phyloP scores from a whole-genome alignment of 2,329 filamentous ascomycete species.

The Hypoxylon sp. region DNA sequence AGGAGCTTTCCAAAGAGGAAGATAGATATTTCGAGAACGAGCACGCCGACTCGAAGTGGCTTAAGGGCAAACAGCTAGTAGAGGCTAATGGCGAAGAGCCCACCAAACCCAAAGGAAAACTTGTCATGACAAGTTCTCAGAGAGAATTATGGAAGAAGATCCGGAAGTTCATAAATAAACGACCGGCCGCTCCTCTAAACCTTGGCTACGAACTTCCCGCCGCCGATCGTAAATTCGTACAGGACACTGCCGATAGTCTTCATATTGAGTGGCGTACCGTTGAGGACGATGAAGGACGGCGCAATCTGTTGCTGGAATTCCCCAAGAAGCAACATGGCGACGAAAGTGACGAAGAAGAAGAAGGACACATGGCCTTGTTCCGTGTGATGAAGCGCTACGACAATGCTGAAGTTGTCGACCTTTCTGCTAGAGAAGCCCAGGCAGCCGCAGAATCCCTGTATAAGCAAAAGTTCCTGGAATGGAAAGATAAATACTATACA shows the following conservation, averaged over 20 bases:
- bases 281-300: constrained; percentile 67
- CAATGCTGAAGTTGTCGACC: constrained; percentile 85
- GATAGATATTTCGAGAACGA: constrained; percentile 94
- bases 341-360: constrained; percentile 77
- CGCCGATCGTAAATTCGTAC: constrained; percentile 91
- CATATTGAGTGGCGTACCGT: constrained; percentile 69
- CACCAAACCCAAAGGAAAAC: constrained; percentile 67
- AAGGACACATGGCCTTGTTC: constrained; percentile 86
- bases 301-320: constrained; percentile 65
- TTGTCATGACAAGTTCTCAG: constrained; percentile 83
- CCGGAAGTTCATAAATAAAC: constrained; percentile 83
- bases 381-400: constrained; percentile 92
- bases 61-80: constrained; percentile 84
- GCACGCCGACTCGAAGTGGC: constrained; percentile 89
- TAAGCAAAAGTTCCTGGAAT: constrained; percentile 87
- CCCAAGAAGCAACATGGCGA: constrained; percentile 58
- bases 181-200: constrained; percentile 74
- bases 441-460: constrained; percentile 86
- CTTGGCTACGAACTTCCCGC: constrained; percentile 80
- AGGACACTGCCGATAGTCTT: constrained; percentile 79
- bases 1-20: constrained; percentile 89
- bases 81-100: constrained; percentile 75
- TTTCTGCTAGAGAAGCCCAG: constrained; percentile 82
- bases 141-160: constrained; percentile 85
- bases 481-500: constrained; percentile 95